Evolutionary conservation across 2,329 filamentous ascomycete species (phyloP), one percentile per base, ranked within the genome.

Genomic region (Diaporthe longicolla): DNA sequence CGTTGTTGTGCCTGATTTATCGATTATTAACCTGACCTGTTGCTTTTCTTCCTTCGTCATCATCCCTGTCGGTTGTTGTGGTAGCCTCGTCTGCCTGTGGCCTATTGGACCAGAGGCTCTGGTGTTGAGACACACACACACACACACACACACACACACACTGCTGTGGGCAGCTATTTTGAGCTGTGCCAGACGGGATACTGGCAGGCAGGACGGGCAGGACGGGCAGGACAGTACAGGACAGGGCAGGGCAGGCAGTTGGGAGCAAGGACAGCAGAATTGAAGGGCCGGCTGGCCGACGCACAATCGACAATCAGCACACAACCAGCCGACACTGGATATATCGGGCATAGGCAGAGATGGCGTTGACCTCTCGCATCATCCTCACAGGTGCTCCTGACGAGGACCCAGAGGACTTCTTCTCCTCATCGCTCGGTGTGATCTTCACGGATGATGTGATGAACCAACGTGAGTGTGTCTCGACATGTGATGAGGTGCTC

Each of bases 391-490:
- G 82, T 32, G 81, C 82, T 5, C 79, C 81, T 32, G 76, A 75
- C 72, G 80, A 79, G 61, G 84, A 82, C 71, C 87, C 90, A 0
- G 90, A 93, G 81, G 91, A 93, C 81, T 88, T 89, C 77, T 87
- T 94, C 78, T 84, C 85, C 45, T 85, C 86, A 2, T 86, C 90
- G 0, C 87, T 93, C 1, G 89, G 88, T 76, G 86, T 91, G 76
- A 89, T 94, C 80, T 93, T 93, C 83, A 88, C 90, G 5, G 91
- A 93, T 81, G 92, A 94, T 82, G 84, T 91, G 70, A 87, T 86
- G 73, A 92, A 90, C 82, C 87, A 89, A 80, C 92, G 74, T 75
- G 70, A 48, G 74, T 75, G 74, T 75, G 63, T 54, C 35, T 32
- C 48, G 21, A 54, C 32, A 54, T 37, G 21, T 58, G 19, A 21